Conservation (phyloP, 371 early-diverging fungal species). For the Ordospora colligata region DNA sequence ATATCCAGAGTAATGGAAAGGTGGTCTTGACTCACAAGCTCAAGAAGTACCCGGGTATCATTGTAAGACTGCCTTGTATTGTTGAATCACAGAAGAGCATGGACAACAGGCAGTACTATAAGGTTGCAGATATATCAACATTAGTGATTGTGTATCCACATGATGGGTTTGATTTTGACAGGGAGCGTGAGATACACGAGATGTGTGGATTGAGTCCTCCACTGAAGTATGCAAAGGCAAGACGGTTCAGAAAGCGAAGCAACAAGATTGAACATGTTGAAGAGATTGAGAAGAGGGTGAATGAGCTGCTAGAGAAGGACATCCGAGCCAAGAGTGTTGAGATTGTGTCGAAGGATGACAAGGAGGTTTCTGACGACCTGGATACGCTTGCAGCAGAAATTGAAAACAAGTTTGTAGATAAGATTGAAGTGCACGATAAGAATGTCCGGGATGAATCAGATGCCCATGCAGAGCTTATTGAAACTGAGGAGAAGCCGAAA, state of each 20-base stretch:
- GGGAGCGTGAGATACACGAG: conserved; percentile 14
- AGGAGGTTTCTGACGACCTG: conserved; percentile 57
- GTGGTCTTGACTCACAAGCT: conserved; percentile 17
- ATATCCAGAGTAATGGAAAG: background rate
- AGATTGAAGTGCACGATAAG: background rate
- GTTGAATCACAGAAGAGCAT: conserved; percentile 85
- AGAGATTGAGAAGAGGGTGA: conserved; percentile 76
- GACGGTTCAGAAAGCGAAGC: conserved; percentile 76
- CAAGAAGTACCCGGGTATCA: conserved; percentile 30
- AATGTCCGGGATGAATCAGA: background rate
- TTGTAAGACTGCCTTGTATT: conserved; percentile 85
- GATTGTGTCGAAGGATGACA: conserved; percentile 55
- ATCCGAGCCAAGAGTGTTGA: conserved; percentile 66
- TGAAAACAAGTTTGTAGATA: conserved; percentile 57
- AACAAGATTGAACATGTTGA: conserved; percentile 65
- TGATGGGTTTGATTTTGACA: conserved; percentile 36
- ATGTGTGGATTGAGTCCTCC: conserved; percentile 74
- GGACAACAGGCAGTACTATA: conserved; percentile 83
- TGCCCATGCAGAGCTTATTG: background rate
- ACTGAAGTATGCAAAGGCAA: conserved; percentile 70
- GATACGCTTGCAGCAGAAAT: conserved; percentile 39
- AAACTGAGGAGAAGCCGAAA: background rate
- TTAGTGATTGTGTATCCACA: conserved; percentile 49
- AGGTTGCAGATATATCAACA: conserved; percentile 71
- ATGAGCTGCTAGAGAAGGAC: conserved; percentile 71